A percentile compares a stretch with the other conserved stretches of the same genome.
phyloP scores from a whole-genome alignment of 1,284 basidiomycete species.

The Ceratobasidium sp. region DNA sequence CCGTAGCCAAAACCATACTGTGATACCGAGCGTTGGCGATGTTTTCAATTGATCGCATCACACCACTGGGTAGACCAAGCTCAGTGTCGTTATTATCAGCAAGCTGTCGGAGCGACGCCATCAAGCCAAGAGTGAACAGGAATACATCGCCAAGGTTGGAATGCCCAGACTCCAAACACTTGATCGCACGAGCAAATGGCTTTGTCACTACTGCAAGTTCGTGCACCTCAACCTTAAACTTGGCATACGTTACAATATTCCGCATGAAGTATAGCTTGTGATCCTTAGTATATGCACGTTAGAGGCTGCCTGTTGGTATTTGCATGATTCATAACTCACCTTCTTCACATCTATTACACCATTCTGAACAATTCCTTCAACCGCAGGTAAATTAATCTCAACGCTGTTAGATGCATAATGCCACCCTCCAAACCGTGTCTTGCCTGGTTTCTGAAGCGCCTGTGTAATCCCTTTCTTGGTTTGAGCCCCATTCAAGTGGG shows the following conservation, averaged over 20 bases:
- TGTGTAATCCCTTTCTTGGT: slow-evolving; percentile 43
- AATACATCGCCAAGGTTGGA: slow-evolving; percentile 40
- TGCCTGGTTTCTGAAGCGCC: slow-evolving; percentile 51
- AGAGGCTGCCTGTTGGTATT: background rate
- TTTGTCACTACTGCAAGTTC: slow-evolving; percentile 25
- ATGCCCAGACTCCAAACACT: slow-evolving; percentile 38
- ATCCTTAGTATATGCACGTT: background rate
- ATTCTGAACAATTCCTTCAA: background rate
- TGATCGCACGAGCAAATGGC: slow-evolving; percentile 37
- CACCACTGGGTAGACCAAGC: slow-evolving; percentile 3
- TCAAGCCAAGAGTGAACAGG: slow-evolving; percentile 30
- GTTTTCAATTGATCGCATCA: background rate
- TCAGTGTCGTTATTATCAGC: slow-evolving; percentile 27
- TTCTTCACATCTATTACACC: slow-evolving; percentile 10
- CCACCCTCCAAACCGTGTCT: slow-evolving; percentile 52
- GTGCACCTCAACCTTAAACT: background rate
- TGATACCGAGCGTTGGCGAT: slow-evolving; percentile 10
- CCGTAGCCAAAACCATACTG: slow-evolving; percentile 36
- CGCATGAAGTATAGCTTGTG: background rate
- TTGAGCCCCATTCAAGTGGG: slow-evolving; percentile 46
- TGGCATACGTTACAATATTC: background rate
- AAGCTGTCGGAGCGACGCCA: slow-evolving; percentile 20
- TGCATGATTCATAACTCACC: background rate
- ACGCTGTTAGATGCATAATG: slow-evolving; percentile 38
- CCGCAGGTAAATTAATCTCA: background rate